Evolutionary conservation across 805 yeast species (phyloP).

Genomic region (Lachancea nothofagi): DNA sequence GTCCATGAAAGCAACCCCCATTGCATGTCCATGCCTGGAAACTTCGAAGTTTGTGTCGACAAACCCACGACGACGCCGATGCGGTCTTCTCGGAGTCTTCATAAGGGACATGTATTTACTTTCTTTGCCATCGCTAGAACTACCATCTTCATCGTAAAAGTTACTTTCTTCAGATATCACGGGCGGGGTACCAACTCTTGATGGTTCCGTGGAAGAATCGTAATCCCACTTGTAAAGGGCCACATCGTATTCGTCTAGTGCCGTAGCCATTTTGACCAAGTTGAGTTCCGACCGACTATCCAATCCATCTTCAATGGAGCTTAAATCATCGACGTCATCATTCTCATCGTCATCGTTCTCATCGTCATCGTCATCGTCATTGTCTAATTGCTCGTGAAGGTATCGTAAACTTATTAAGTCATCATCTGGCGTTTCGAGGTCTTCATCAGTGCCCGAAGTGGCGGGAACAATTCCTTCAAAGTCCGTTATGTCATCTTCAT

Average conservation of each 20-base stretch:
- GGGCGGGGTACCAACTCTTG: neutral
- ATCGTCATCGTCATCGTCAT: slow-evolving; percentile 11
- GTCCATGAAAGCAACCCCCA: slow-evolving; percentile 75
- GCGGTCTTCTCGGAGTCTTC: slow-evolving; percentile 8
- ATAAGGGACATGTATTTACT: slow-evolving; percentile 1
- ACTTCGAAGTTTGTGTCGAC: slow-evolving; percentile 22
- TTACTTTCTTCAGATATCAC: neutral
- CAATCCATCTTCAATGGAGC: slow-evolving; percentile 7
- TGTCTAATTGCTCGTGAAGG: slow-evolving; percentile 3
- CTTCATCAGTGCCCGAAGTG: neutral
- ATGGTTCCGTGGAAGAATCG: neutral
- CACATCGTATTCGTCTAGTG: slow-evolving; percentile 30
- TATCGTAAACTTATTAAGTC: neutral
- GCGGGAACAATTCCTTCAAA: slow-evolving; percentile 4
- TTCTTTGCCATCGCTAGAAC: neutral
- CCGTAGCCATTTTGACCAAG: slow-evolving; percentile 23
- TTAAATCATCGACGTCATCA: slow-evolving; percentile 9
- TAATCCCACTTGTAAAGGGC: slow-evolving; percentile 11
- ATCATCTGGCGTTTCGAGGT: slow-evolving; percentile 1
- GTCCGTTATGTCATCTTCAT: slow-evolving; percentile 1
- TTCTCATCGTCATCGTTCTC: slow-evolving; percentile 13
- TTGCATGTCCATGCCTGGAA: slow-evolving; percentile 29
- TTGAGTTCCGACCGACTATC: slow-evolving; percentile 9
- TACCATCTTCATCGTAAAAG: slow-evolving; percentile 6
- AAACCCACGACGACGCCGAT: slow-evolving; percentile 7